Evolutionary conservation across 352 stramenopile genomes (phyloP).

Genomic region (Thraustochytrium sp.): DNA sequence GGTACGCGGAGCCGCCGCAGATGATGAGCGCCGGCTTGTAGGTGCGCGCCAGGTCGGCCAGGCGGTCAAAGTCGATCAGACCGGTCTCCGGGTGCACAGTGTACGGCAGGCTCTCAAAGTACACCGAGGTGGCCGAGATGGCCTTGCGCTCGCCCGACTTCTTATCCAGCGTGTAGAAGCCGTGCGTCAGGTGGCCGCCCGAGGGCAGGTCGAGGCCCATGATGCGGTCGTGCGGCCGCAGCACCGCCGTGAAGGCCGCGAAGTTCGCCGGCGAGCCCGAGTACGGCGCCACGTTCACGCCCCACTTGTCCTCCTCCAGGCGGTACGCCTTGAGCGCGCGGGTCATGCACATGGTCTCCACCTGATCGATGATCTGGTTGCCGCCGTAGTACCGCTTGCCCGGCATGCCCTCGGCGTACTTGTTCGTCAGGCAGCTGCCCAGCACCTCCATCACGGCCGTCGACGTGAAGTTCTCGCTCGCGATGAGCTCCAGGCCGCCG

Average conservation of each 20-base stretch:
- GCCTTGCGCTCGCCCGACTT: slow-evolving; percentile 92
- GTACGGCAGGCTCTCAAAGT: slow-evolving; percentile 98
- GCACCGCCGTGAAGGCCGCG: slow-evolving; percentile 94
- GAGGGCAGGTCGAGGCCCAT: slow-evolving; percentile 98
- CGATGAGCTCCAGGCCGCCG: slow-evolving; percentile 96
- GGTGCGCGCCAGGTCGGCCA: slow-evolving; percentile 83
- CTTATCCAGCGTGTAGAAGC: slow-evolving; percentile 94
- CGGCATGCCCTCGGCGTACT: slow-evolving; percentile 96
- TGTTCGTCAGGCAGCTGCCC: slow-evolving; percentile 97
- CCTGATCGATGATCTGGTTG: slow-evolving; percentile 95
- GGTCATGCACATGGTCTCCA: slow-evolving; percentile 81
- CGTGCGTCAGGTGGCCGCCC: slow-evolving; percentile 96
- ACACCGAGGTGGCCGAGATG: slow-evolving; percentile 98
- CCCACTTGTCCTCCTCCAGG: slow-evolving; percentile 86
- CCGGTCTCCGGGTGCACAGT: slow-evolving; percentile 87
- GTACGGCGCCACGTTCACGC: slow-evolving; percentile 97
- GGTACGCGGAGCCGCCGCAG: slow-evolving; percentile 93
- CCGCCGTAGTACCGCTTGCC: slow-evolving; percentile 90
- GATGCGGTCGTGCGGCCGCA: slow-evolving; percentile 96
- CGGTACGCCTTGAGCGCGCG: slow-evolving; percentile 87
- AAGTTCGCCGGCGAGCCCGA: slow-evolving; percentile 88
- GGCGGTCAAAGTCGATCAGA: slow-evolving; percentile 93
- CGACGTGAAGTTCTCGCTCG: slow-evolving; percentile 99
- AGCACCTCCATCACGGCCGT: slow-evolving; percentile 96
- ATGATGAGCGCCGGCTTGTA: slow-evolving; percentile 98